Base-by-base conservation (phyloP, 2,329 filamentous ascomycete genomes). In the Xylaria sp. region DNA sequence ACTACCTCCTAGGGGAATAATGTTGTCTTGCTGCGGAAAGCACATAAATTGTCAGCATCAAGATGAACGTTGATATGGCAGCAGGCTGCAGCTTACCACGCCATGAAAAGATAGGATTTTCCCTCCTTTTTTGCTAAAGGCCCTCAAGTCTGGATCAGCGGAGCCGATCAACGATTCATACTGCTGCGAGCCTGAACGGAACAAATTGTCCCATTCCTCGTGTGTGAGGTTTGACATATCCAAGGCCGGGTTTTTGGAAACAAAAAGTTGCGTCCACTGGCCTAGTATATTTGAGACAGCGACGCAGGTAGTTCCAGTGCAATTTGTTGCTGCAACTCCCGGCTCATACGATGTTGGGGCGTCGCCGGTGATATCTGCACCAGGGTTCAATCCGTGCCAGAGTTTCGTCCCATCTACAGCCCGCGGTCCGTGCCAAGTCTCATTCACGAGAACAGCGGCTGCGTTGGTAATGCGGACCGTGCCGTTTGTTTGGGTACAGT, bases 101-200 rank as follows among this genome's bases (percentile, higher is more conserved):
- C 84, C 84, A 73, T 87, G 85, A 77, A 80, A 87, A 68, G 83
- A 64, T 32, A 76, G 34, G 20, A 74, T 66, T 53, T 74, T 73
- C 3, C 73, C 73, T 10, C 73, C 70, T 4, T 18, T 43, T 13
- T 66, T 41, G n/a, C 63, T 60, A 32, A 73, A 75, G 4, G 53
- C 66, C 6, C 58, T 62, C 10, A 76, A 65, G 30, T 75, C 45
- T 10, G 72, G 64, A 20, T 74, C 69, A 13, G 48, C 66, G 12
- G 66, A 67, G 25, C 60, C 62, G 20, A 73, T 36, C 1, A 69
- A 57, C 2, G 67, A 63, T 55, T 62, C 53, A n/a, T 68, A 72
- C 50, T 72, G 67, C 32, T 68, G 57, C 30, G 41, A 53, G 30
- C 67, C 65, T 10, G 28, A 28, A 28, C 45, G 67, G 56, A 71